These are phyloP conservation scores for Sordaria brevicollis DNA, from an alignment of 495 filamentous ascomycete genomes.

Conservation along the genomic window DNA sequence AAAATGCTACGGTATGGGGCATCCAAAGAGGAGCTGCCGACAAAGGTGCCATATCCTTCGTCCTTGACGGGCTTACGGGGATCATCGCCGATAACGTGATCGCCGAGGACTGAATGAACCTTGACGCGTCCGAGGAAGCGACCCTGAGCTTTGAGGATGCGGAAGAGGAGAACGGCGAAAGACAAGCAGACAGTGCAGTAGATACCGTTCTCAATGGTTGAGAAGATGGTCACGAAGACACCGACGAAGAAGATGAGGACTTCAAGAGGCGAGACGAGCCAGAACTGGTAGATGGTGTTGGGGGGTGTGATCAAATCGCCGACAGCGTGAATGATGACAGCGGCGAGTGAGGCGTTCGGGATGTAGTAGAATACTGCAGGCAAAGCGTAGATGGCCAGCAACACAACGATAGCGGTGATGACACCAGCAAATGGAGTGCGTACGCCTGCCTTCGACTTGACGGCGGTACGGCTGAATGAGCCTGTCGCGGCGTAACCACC, in stretches of 20 bases:
- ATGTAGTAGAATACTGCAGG: conserved; percentile 94
- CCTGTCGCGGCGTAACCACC: conserved; percentile 92
- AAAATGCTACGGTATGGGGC: conserved; percentile 59
- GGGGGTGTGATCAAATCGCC: conserved; percentile 91
- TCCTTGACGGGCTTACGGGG: conserved; percentile 13
- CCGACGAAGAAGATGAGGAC: conserved; percentile 90
- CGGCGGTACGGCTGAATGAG: conserved; percentile 94
- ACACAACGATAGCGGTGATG: conserved; percentile 79
- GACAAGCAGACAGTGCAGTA: conserved; percentile 76
- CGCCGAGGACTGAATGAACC: conserved; percentile 81
- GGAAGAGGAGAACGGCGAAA: conserved; percentile 70
- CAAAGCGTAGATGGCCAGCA: conserved; percentile 90
- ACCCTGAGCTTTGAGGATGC: conserved; percentile 74
- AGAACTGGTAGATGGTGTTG: conserved; percentile 92
- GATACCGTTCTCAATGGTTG: conserved; percentile 82
- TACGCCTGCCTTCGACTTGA: conserved; percentile 96
- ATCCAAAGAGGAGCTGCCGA: conserved; percentile 17
- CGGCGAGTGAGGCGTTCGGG: conserved; percentile 72
- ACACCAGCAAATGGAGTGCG: conserved; percentile 86
- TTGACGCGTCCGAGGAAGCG: conserved; percentile 83
- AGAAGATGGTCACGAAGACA: conserved; percentile 83
- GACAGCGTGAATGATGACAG: conserved; percentile 95
- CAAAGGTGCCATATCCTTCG: conserved; percentile 39
- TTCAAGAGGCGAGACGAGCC: conserved; percentile 83
- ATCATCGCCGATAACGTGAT: conserved; percentile 59